Percentiles rank a stretch among this genome's conserved stretches.
These are phyloP conservation scores for Dryadomyces quercus-mongolicae DNA, from an alignment of 2,329 filamentous ascomycete genomes.

Conservation along the genomic window DNA sequence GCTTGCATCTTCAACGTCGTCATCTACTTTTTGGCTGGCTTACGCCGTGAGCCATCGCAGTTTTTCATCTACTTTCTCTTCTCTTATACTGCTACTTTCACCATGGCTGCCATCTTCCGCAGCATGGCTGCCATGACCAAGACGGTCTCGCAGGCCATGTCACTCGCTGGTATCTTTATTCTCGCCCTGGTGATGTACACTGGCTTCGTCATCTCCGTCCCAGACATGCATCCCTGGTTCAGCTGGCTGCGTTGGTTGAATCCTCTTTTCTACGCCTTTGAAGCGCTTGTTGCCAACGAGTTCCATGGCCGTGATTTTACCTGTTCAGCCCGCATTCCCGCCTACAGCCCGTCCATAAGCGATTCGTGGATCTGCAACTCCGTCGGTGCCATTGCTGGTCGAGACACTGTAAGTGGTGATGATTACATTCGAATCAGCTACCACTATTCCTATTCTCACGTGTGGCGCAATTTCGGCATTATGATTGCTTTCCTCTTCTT, in stretches of 20 bases:
- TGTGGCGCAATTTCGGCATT: constrained; percentile 57
- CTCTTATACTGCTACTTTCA: constrained; percentile 58
- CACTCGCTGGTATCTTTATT: constrained; percentile 47
- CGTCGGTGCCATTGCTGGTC: constrained; percentile 44
- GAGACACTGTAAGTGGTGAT: constrained; percentile 41
- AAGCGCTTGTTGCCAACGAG: constrained; percentile 71
- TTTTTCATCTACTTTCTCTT: constrained; percentile 84
- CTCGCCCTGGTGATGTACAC: constrained; percentile 57
- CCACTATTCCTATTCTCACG: constrained; percentile 44
- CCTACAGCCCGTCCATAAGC: constrained; percentile 23
- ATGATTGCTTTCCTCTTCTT: constrained; percentile 39
- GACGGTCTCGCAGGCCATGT: constrained; percentile 52
- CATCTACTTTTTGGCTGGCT: constrained; percentile 78
- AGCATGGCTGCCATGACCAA: constrained; percentile 63
- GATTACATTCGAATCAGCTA: constrained; percentile 43
- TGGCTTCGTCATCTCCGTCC: constrained; percentile 49
- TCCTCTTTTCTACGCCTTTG: constrained; percentile 68
- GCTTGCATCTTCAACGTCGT: constrained; percentile 64
- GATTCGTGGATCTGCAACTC: constrained; percentile 42
- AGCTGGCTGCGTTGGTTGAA: constrained; percentile 74
- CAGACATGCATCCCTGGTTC: constrained; percentile 67
- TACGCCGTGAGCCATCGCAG: constrained; percentile 57
- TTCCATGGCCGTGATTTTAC: constrained; percentile 53
- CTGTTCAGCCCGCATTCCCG: constrained; percentile 28
- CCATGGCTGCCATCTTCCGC: constrained; percentile 80